Base-by-base conservation (phyloP, 306 rosid species). In the Casuarina equisetifolia region DNA sequence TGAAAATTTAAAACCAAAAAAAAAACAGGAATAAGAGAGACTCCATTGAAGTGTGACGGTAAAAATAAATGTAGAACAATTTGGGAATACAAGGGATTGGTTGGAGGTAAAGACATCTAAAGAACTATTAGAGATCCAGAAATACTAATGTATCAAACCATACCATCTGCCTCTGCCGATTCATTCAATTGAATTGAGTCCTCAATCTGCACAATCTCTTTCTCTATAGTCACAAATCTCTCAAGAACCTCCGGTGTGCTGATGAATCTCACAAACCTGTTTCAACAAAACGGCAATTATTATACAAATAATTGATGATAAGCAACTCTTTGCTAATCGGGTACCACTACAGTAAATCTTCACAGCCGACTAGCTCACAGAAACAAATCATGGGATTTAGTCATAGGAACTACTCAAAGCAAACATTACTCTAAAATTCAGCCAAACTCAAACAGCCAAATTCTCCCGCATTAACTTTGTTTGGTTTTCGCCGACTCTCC, bases 161-260 rank as follows among this genome's bases (percentile, higher is more conserved):
- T 86, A 94, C 98, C 97, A 83, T 90, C 97, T 64, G 88, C 78
- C 69, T 93, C 97, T 17, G 72, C 46, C 9, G 67, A 70, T 76
- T 93, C 98, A 84, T 68, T 86, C 5, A 92, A 83, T 74, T 87
- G 93, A 85, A 83, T 85, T 1, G 98, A 94, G 82, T 76, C 78
- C 86, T 92, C 99, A 77, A 96, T 96, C 90, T 96, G 99, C 79
- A 84, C 86, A 80, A 96, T 88, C 90, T 96, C 99, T 79, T 84
- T 90, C 78, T 96, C 99, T 70, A 90, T 86, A 40, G 97, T 96
- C 85, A 91, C 96, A 85, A 96, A 85, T 83, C 99, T 91, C 91
- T 96, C 99, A 52, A 96, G 89, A 83, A 92, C 89, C 84, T 96
- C 99, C 5, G 99, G 99, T 38, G 97, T 73, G 88, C 86, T 92